These are phyloP conservation scores for Oxytropis ochrocephala DNA, from an alignment of 306 rosid genomes.

Conservation along the genomic window DNA sequence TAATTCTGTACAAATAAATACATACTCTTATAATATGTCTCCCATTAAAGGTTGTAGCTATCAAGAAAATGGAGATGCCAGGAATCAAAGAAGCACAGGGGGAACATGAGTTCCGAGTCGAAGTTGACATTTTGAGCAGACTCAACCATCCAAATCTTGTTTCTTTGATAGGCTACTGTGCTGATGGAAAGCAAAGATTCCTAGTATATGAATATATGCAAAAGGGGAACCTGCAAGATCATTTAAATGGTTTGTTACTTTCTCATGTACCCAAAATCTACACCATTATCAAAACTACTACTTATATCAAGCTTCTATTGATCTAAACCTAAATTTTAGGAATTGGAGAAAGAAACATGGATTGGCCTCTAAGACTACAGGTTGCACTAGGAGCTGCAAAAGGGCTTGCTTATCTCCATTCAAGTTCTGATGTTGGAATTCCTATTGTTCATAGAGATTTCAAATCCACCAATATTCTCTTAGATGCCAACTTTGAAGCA, in stretches of 20 bases:
- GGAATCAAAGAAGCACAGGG: conserved; percentile 78
- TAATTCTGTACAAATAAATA: conserved; percentile 9
- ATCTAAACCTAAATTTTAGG: conserved; percentile 31
- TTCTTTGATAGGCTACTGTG: conserved; percentile 85
- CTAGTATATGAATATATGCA: conserved; percentile 80
- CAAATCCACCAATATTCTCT: conserved; percentile 83
- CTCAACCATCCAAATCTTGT: conserved; percentile 92
- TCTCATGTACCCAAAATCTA: conserved; percentile 15
- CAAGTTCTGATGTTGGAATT: conserved; percentile 62
- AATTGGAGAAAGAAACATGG: conserved; percentile 61
- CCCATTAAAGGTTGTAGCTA: conserved; percentile 65
- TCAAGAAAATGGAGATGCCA: conserved; percentile 91
- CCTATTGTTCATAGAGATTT: conserved; percentile 93
- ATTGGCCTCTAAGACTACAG: conserved; percentile 72
- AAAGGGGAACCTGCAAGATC: conserved; percentile 93
- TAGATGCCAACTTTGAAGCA: conserved; percentile 68
- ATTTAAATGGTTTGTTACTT: conserved; percentile 66
- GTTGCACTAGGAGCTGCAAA: conserved; percentile 92
- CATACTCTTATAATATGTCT: conserved; percentile 24
- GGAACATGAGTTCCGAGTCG: conserved; percentile 83
- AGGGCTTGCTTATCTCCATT: conserved; percentile 88
- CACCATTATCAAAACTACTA: background rate
- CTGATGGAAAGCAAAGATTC: conserved; percentile 91
- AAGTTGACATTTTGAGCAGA: conserved; percentile 93
- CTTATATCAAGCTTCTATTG: conserved; percentile 8